These are phyloP conservation scores for Brasilioporus rufonigricans DNA, from an alignment of 768 basidiomycete genomes.

Conservation along the genomic window DNA sequence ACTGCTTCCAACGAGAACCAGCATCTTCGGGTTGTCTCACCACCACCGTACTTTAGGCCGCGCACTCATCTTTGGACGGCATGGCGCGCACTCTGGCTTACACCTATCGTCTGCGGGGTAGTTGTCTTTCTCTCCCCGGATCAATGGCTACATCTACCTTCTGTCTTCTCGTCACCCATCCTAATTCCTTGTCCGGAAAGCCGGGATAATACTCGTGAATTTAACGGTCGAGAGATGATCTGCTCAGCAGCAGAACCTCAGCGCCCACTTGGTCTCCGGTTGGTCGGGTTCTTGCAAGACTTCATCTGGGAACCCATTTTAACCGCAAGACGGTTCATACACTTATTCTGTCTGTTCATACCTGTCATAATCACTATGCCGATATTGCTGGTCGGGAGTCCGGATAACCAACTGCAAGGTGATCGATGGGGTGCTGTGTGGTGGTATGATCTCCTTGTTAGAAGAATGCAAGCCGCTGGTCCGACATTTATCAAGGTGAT, in stretches of 20 bases:
- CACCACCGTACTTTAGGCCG: slow-evolving; percentile 12
- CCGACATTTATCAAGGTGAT: slow-evolving; percentile 95
- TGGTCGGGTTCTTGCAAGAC: slow-evolving; percentile 48
- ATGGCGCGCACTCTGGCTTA: slow-evolving; percentile 43
- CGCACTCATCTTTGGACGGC: slow-evolving; percentile 28
- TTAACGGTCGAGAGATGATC: slow-evolving; percentile 38
- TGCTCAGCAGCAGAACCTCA: slow-evolving; percentile 69
- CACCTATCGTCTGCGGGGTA: slow-evolving; percentile 57
- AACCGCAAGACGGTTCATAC: slow-evolving; percentile 79
- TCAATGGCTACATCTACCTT: slow-evolving; percentile 41
- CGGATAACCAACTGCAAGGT: slow-evolving; percentile 53
- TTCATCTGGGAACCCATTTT: slow-evolving; percentile 82
- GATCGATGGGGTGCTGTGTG: slow-evolving; percentile 92
- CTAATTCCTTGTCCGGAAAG: slow-evolving; percentile 42
- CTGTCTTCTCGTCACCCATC: slow-evolving; percentile 49
- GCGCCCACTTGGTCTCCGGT: slow-evolving; percentile 42
- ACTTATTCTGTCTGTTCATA: slow-evolving; percentile 78
- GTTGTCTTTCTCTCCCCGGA: slow-evolving; percentile 46
- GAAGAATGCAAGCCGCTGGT: slow-evolving; percentile 90
- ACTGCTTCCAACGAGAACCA: slow-evolving; percentile 1
- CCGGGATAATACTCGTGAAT: slow-evolving; percentile 16
- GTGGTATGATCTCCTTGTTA: slow-evolving; percentile 94
- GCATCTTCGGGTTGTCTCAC: slow-evolving; percentile 10
- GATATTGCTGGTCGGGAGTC: slow-evolving; percentile 72
- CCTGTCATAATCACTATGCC: slow-evolving; percentile 85